Evolutionary conservation across 2,329 filamentous ascomycete species (phyloP), one percentile per base, ranked within the genome.

Genomic region (Cadophora luteo-olivacea): DNA sequence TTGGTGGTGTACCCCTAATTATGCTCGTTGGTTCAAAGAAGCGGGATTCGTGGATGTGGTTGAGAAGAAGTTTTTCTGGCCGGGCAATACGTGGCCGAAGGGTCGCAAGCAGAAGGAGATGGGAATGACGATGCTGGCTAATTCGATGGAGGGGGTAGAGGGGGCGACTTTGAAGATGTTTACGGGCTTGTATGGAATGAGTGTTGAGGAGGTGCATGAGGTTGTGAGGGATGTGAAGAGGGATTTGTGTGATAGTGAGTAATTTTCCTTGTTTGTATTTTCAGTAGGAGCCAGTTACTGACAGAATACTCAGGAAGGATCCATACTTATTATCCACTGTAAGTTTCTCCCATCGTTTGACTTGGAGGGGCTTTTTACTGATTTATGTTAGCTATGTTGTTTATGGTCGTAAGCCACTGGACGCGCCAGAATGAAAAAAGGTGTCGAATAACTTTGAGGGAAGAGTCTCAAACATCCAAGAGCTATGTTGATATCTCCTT

Each of bases 41-140:
- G 84, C 82, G 0, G 87, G 87, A 0, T 88, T 88, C 68, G 77
- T 80, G 54, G 81, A 87, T 64, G 81, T 88, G 0, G 77, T 77
- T 0, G 82, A 86, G 74, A 76, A 80, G 2, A 52, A 60, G 33
- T 66, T 69, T n/a, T 52, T 61, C 22, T 69, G 67, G 67, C 67
- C 67, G 1, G 33, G 36, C 3, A 69, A 69, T 49, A 58, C 58
- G 3, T 69, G 67, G 67, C 64, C 64, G 25, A 69, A 61, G 29
- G 67, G 62, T 1, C 65, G 49, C 38, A 62, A 68, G 22, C 62
- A 65, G 25, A 68, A 68, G 58, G 63, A 65, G 57, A 52, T 68
- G 57, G 63, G 67, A 0, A 61, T 66, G 57, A 66, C 57, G n/a
- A 66, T 54, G 45, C 24, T 66, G 45, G 58, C 65, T 22, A 66